A percentile compares a stretch with the other conserved stretches of the same genome.
Conservation (phyloP, 1,284 basidiomycete species). For the Kalmanozyma brasiliensis region DNA sequence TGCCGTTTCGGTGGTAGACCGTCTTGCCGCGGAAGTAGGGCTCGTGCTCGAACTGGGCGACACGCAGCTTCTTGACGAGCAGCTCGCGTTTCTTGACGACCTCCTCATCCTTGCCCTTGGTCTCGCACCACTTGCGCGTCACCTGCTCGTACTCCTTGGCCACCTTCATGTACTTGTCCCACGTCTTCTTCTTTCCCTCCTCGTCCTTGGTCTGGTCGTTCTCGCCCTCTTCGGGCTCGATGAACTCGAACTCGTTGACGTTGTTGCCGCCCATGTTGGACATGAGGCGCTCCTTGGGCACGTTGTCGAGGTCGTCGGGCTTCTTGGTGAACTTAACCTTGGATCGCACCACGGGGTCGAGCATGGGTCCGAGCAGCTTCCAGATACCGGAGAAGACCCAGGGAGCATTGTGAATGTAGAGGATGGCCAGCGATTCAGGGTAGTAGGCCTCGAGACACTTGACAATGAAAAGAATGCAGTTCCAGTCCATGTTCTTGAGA, state of each 20-base stretch:
- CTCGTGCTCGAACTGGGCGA: slow-evolving; percentile 67
- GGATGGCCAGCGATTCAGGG: slow-evolving; percentile 67
- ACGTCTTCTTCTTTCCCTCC: slow-evolving; percentile 58
- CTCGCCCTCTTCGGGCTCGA: slow-evolving; percentile 61
- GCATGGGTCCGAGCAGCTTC: slow-evolving; percentile 65
- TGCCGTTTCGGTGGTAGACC: slow-evolving; percentile 66
- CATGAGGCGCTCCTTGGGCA: slow-evolving; percentile 56
- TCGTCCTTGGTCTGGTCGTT: slow-evolving; percentile 62
- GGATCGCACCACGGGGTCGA: slow-evolving; percentile 64
- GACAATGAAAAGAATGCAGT: slow-evolving; percentile 58
- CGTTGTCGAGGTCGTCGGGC: slow-evolving; percentile 59
- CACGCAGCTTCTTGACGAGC: slow-evolving; percentile 65
- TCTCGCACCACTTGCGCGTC: slow-evolving; percentile 65
- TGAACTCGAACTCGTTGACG: slow-evolving; percentile 45
- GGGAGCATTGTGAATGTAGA: slow-evolving; percentile 68
- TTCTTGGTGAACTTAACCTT: slow-evolving; percentile 66
- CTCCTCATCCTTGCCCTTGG: slow-evolving; percentile 42
- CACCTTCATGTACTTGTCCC: slow-evolving; percentile 58
- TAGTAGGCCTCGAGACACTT: slow-evolving; percentile 68
- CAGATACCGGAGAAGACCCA: slow-evolving; percentile 69
- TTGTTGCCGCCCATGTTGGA: slow-evolving; percentile 53
- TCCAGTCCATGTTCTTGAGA: slow-evolving; percentile 65
- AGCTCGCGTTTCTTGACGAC: slow-evolving; percentile 56
- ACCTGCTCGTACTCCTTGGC: slow-evolving; percentile 63
- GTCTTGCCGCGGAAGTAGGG: slow-evolving; percentile 65